Base-by-base conservation (phyloP, 148 eudicot genomes). In the Cornus controversa region DNA sequence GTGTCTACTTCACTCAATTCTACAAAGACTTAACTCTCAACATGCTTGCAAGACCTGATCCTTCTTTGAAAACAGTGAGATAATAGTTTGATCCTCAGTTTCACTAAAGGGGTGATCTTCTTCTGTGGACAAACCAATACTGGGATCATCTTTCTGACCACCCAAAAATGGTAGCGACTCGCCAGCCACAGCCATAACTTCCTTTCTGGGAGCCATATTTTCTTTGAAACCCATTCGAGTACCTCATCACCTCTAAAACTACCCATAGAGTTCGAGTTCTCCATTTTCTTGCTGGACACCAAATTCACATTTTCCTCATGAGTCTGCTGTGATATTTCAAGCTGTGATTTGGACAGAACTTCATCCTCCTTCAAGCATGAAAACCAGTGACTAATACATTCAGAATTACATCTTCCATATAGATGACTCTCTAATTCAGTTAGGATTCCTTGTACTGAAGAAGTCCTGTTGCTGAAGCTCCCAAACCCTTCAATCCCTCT, bases 401-500 rank as follows among this genome's bases (percentile, higher is more conserved):
- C 89, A 11, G 97, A 87, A 74, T 91, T 86, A 58, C 91, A 86
- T 71, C 92, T 87, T 50, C 83, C 87, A 74, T 60, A 90, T 66
- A 4, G 8, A 40, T 3, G 45, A 4, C 72, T 71, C 75, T 18
- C 31, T 27, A 89, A 31, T 75, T 84, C 90, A 36, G 72, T 31
- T 2, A 76, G 81, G 74, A 85, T 40, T 40, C 9, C 81, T 69
- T 83, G 77, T 6, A 65, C 80, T 67, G 90, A 82, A 40, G 45
- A 40, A 75, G 60, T 77, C 53, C 84, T 83, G 7, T 60, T 79
- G 78, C 75, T 15, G 80, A 96, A 96, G 86, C 98, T 96, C 5
- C 99, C 99, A 64, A 96, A 96, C 27, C 99, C 99, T 88, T 91
- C 78, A 40, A 96, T 96, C 45, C 89, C 99, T 82, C 94, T 89